A percentile compares a stretch with the other conserved stretches of the same genome.
Evolutionary conservation across 805 yeast genomes (phyloP).

Genomic region (Saccharomycopsis malanga): DNA sequence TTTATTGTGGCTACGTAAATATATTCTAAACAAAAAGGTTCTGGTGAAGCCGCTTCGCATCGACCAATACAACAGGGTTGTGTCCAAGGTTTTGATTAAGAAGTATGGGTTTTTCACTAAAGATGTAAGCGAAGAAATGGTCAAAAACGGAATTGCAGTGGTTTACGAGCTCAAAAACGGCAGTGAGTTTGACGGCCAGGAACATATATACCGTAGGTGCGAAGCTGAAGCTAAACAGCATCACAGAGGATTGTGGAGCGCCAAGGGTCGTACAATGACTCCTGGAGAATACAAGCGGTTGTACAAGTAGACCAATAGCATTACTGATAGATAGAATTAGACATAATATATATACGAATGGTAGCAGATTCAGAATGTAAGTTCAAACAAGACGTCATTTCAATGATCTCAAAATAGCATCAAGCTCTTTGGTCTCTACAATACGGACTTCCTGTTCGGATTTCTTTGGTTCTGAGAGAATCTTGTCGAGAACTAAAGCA

Average conservation of each 20-base stretch:
- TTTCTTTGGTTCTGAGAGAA: conserved; percentile 28
- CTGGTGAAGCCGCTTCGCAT: conserved; percentile 70
- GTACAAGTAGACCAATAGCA: conserved; percentile 25
- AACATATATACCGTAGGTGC: conserved; percentile 46
- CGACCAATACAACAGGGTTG: conserved; percentile 88
- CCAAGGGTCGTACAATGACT: conserved; percentile 44
- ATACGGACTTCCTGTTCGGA: conserved; percentile 24
- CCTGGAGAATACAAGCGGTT: conserved; percentile 74
- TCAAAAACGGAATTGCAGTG: conserved; percentile 72
- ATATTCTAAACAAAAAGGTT: conserved; percentile 58
- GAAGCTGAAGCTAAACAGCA: conserved; percentile 54
- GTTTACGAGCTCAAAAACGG: conserved; percentile 79
- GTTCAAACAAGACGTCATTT: no score
- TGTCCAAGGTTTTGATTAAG: conserved; percentile 60
- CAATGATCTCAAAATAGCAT: background rate
- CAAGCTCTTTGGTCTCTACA: conserved; percentile 13
- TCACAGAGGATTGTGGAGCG: conserved; percentile 65
- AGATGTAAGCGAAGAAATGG: conserved; percentile 86
- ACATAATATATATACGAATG: background rate
- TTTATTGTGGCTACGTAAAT: conserved; percentile 61
- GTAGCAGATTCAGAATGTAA: background rate
- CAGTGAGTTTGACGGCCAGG: conserved; percentile 82
- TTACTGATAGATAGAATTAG: background rate
- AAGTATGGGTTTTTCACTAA: conserved; percentile 48
- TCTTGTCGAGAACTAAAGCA: conserved; percentile 46